Evolutionary conservation across 2,329 filamentous ascomycete species (phyloP), one percentile per base, ranked within the genome.

Genomic region (Cordyceps javanica): DNA sequence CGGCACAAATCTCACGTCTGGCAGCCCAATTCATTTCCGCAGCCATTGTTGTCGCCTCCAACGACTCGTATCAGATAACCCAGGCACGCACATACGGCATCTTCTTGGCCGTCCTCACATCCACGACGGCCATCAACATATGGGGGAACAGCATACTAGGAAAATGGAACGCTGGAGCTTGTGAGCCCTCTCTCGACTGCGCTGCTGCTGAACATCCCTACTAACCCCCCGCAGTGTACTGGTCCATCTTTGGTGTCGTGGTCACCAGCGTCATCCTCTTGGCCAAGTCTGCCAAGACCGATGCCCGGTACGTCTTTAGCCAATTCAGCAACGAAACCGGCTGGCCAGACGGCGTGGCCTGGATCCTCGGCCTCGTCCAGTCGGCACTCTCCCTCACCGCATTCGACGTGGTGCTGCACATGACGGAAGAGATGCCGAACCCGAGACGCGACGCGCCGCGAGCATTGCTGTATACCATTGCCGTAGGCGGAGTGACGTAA

Each of bases 331-430:
- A 80, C 61, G 69, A 70, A 34, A 75, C 73, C 2, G 74, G 74
- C 2, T 79, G 76, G 76, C 66, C 70, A 1, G 72, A 77, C 50
- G 77, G 76, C 1, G 66, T 78, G 16, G 68, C 76, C 0, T 80
- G 77, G 77, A 70, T 78, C 14, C 64, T 79, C 1, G 76, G 77
- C 0, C 66, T 79, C 2, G 64, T 79, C 1, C 77, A 75, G 62
- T 72, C 67, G 0, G 68, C 69, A 0, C 56, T 72, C 0, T 68
- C 67, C 16, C 64, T 72, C 3, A 71, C 69, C 10, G 75, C 73
- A 14, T 79, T 76, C 58, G 76, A 78, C 57, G 75, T 72, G 7
- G 72, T 73, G 5, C 63, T 76, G 5, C 76, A 79, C 54, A 71
- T 78, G 68, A 73, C 73, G 7, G 75, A 78, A 60, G 76, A 78